Evolutionary conservation across 2,329 filamentous ascomycete genomes (phyloP).

Genomic region (Ophiostoma australiae): DNA sequence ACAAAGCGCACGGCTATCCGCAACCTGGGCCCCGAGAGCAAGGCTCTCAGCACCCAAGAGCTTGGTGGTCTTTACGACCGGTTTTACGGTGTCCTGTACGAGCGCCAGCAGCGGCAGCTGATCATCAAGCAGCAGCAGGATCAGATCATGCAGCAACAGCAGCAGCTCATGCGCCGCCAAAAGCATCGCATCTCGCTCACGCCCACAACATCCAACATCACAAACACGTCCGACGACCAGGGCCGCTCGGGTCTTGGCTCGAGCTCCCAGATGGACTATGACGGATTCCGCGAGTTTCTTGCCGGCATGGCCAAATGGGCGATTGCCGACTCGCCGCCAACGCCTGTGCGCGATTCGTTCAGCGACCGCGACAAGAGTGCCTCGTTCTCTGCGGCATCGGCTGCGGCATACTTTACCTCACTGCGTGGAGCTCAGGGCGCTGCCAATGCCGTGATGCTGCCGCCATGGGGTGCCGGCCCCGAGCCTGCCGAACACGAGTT

Average conservation of each 20-base stretch:
- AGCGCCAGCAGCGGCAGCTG: conserved; percentile 76
- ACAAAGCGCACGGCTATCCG: conserved; percentile 94
- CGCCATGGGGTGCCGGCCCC: conserved; percentile 53
- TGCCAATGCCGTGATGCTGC: conserved; percentile 31
- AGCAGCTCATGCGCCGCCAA: conserved; percentile 62
- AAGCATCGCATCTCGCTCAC: conserved; percentile 30
- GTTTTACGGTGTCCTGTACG: conserved; percentile 88
- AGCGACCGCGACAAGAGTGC: conserved; percentile 52
- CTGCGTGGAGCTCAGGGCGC: conserved; percentile 48
- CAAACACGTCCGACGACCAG: conserved; percentile 60
- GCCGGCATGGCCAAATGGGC: conserved; percentile 90
- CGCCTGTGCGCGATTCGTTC: conserved; percentile 46
- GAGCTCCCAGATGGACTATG: conserved; percentile 94
- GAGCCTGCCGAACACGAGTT: conserved; percentile 92
- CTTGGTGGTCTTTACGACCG: conserved; percentile 87
- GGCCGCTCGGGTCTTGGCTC: conserved; percentile 83
- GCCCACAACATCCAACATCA: conserved; percentile 31
- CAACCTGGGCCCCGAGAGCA: conserved; percentile 93
- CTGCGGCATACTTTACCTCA: conserved; percentile 53
- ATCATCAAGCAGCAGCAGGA: conserved; percentile 76
- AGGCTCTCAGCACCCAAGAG: conserved; percentile 78
- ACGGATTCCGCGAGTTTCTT: conserved; percentile 90
- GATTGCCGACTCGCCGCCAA: conserved; percentile 73
- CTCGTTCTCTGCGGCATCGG: conserved; percentile 45
- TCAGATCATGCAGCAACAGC: conserved; percentile 60